Evolutionary conservation across 805 yeast genomes (phyloP), one percentile per base, ranked within the genome.

Genomic region (Danielia oregonensis): DNA sequence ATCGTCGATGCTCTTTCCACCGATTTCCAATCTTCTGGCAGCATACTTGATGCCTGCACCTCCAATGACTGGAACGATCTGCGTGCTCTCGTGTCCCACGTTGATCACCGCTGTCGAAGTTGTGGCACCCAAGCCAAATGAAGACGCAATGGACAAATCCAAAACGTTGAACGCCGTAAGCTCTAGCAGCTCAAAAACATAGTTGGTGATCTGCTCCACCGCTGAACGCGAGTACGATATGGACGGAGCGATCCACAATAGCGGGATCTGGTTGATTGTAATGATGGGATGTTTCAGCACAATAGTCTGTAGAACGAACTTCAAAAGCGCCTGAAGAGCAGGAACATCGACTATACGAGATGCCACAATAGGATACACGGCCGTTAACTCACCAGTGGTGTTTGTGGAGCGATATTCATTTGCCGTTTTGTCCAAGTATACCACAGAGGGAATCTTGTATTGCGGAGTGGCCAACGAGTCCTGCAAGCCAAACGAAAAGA

Each of bases 401-500:
- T 54, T 52, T 9, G 74, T 59, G 17, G 46, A 26, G 30, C 66
- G 61, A 48, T 58, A 76, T 35, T 42, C 64, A 49, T 44, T 57
- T 43, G 51, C 60, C 36, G 18, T 50, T 8, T 64, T 52, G 42
- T 70, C 68, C 33, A 62, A 65, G 55, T 76, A 84, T 6, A 91
- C 94, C 24, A 68, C 68, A 0, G 96, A 79, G n/a, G 96, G 95
- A 18, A 88, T 67, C 37, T 77, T 76, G 43, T 74, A 75, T 17
- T 79, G 74, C 2, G 97, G 95, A 2, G 93, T 86, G 6, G 83
- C 63, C 42, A 86, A 70, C 1, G 84, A 68, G 34, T 76, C 81
- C 47, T 83, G 94, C 17, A 89, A 65, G 2, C 96, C 96, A 54
- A 85, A 79, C 46, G 83, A 84, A 18, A 86, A 85, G 35, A 82